Evolutionary conservation across 495 filamentous ascomycete genomes (phyloP).

Genomic region (Trichoderma virens): DNA sequence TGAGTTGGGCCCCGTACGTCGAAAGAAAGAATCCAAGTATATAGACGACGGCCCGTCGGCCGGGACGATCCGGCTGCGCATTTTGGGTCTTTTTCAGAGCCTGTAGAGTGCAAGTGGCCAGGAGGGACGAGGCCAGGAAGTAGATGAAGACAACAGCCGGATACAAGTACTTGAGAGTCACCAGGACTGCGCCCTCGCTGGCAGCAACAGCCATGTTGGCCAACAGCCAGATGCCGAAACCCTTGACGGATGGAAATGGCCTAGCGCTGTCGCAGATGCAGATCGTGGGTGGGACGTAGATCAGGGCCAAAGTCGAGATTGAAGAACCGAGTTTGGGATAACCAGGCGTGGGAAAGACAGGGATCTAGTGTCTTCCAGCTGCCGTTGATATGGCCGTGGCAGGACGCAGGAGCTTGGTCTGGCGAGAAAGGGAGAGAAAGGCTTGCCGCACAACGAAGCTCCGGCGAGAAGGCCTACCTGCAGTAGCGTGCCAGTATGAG

Average conservation of each 20-base stretch:
- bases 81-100: slow-evolving; percentile 28
- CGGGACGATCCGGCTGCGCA: slow-evolving; percentile 28
- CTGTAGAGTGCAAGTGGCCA: slow-evolving; percentile 50
- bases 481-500: neutral
- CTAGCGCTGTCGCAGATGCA: neutral
- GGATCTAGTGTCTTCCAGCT: neutral
- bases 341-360: neutral
- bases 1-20: slow-evolving; percentile 44
- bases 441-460: neutral
- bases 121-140: slow-evolving; percentile 42
- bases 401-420: neutral
- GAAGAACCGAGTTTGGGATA: neutral
- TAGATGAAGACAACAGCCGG: slow-evolving; percentile 48
- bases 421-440: neutral
- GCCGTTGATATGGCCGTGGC: neutral
- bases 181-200: slow-evolving; percentile 13
- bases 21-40: slow-evolving; percentile 39
- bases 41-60: slow-evolving; percentile 38
- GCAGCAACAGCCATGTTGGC: neutral
- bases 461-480: neutral
- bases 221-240: neutral
- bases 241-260: neutral
- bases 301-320: neutral
- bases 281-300: neutral
- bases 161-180: slow-evolving; percentile 45